Base-by-base conservation (phyloP, 495 filamentous ascomycete genomes). In the Podospora appendiculata region DNA sequence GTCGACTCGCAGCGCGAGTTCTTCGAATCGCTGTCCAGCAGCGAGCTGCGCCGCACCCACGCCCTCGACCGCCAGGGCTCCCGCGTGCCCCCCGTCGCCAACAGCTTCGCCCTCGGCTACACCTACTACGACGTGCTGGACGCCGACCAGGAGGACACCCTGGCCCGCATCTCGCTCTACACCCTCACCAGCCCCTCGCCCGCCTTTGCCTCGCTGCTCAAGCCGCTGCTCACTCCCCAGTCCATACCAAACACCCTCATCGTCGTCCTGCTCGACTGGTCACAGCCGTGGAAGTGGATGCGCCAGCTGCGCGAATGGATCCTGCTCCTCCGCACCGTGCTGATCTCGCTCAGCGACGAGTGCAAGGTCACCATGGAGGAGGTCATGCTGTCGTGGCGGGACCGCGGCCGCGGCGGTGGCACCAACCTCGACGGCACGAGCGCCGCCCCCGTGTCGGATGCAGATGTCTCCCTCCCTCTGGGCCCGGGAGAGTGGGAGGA, bases 401-500 rank as follows among this genome's bases (percentile, higher is more conserved):
- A 82, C 33, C 71, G 79, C 41, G 79, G 81, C 1, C 70, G 80
- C 38, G 75, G 74, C 12, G 73, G 75, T 34, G 70, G 71, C 25
- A 73, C 65, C 19, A 78, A 79, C 45, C 67, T 78, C 6, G 73
- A 76, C 48, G 74, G 75, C 13, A 72, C 71, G 7, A 59, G 61
- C 17, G 67, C 70, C 7, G 67, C 69, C 2, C 67, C 65, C 16
- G 63, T 75, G 51, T 65, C 75, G 52, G 75, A 83, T 58, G 67
- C 70, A 57, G 76, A 87, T 63, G 80, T 89, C 34, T 79, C 82
- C 45, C 75, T 96, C 57, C 89, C 90, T 0, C 60, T 94, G 32
- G 91, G 92, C 8, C 87, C 87, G 8, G 92, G 92, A 32, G 92
- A 97, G 71, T 96, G 90, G 87, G 90, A 95, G 58, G 90, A 95